Evolutionary conservation across 805 yeast genomes (phyloP), one percentile per base, ranked within the genome.

Genomic region (Candida sonorensis): DNA sequence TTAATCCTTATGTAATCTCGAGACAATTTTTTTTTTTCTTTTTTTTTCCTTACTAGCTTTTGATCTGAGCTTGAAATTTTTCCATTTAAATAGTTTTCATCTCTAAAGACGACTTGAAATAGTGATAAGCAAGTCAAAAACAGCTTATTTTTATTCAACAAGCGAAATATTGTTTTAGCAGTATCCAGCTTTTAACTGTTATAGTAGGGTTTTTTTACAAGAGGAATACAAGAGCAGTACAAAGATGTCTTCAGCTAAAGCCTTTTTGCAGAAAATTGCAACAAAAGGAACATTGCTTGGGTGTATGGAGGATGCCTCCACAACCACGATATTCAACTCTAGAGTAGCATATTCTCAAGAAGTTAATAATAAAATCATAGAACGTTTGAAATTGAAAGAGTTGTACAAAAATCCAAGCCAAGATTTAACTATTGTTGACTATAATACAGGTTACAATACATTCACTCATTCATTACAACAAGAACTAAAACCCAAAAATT

Each of bases 381-480:
- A 76, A 16, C 67, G 61, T 33, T 53, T 81, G 17, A 55, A 26
- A 51, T 72, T 36, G 58, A 62, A 34, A 35, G 55, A 19, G 44
- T 55, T 41, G 1, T 57, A 56, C 59, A 59, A 52, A 47, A 60
- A 31, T 43, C 64, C 50, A 5, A 44, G 58, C 12, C 23, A 39
- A 1, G 48, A 51, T n/a, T 59, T 69, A 16, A 69, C 69, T 37
- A 66, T 82, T 1, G 48, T 81, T 5, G 88, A 81, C 41, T 60
- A 75, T 9, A 75, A 75, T 41, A 62, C 81, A 0, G 78, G 81
- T 2, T 64, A 69, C 20, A 76, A 82, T 4, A 58, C 77, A 2
- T 72, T 80, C 44, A 69, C 88, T 0, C 62, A 77, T 1, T 70
- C 77, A 40, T 47, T 88, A n/a, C 66, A 82, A 51, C 66, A 75